Base-by-base conservation (phyloP, 441 rosid genomes). In the Rhodomyrtus psidioides region DNA sequence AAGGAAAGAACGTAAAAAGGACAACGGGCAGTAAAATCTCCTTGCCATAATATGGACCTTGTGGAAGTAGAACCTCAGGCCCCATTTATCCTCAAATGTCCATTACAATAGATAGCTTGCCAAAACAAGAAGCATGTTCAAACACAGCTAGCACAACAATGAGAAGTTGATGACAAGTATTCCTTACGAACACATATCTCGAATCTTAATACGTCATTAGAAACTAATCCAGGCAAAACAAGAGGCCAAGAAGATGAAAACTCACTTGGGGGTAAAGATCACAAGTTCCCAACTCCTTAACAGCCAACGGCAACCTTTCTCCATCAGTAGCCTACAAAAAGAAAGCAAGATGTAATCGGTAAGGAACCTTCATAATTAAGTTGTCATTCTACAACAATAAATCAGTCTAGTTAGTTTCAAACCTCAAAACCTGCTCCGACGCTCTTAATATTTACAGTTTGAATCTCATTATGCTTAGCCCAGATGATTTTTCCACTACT, bases 401-500 rank as follows among this genome's bases (percentile, higher is more conserved):
- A 70, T 70, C 49, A 70, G 24, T 70, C 15, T 6, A 70, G 7
- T 70, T 70, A 39, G 49, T 70, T 70, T 55, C 91, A 84, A 62
- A 95, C 99, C 99, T 95, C 99, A 88, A 91, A 94, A 94, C 95
- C 98, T 88, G 98, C 94, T 83, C 97, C 98, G 17, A 96, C 93
- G 86, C 94, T 96, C 96, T 95, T 96, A 91, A 97, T 95, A 90
- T 97, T 97, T 86, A 97, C 98, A 59, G 99, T 96, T 89, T 96
- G 99, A 88, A 97, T 95, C 91, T 97, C 99, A 92, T 97, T 97
- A 90, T 97, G 99, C 90, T 95, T 97, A 54, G 99, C 99, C 99
- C 99, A 97, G 89, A 97, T 96, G 89, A 97, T 95, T 91, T 95
- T 97, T 85, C 99, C 99, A 90, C 98, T 95, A 90, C 90, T 95